A percentile compares a stretch with the other conserved stretches of the same genome.
Evolutionary conservation across 2,329 filamentous ascomycete genomes (phyloP).

Genomic region (Thielaviopsis musarum): DNA sequence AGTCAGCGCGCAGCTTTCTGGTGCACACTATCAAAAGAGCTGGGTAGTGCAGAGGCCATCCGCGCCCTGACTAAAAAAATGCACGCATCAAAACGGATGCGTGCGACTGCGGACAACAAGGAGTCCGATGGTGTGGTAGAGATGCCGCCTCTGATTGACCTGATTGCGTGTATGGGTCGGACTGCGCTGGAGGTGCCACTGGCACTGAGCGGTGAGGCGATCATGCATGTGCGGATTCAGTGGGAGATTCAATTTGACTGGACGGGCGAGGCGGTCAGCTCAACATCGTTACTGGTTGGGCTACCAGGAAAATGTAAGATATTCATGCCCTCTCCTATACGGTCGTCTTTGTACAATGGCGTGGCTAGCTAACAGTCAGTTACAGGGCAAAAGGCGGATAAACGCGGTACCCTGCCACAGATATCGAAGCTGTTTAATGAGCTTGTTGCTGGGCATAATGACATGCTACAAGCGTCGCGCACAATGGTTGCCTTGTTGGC

Average conservation of each 20-base stretch:
- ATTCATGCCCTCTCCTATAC: neutral
- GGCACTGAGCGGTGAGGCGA: constrained; percentile 17
- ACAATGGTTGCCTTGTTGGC: constrained; percentile 40
- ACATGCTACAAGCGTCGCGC: constrained; percentile 38
- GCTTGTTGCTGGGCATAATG: constrained; percentile 37
- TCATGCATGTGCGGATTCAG: constrained; percentile 26
- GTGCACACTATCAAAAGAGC: constrained; percentile 33
- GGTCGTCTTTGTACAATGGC: neutral
- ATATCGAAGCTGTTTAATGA: constrained; percentile 44
- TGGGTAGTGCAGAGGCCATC: constrained; percentile 23
- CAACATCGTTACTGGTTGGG: constrained; percentile 35
- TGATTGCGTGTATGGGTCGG: constrained; percentile 1
- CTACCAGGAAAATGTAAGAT: constrained; percentile 48
- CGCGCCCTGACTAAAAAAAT: constrained; percentile 18
- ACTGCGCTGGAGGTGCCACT: constrained; percentile 18
- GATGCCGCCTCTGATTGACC: neutral
- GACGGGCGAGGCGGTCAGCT: constrained; percentile 52
- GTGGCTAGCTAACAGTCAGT: neutral
- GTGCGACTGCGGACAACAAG: constrained; percentile 13
- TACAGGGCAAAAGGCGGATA: constrained; percentile 44
- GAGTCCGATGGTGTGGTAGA: neutral
- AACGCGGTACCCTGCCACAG: constrained; percentile 35
- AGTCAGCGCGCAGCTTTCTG: constrained; percentile 45
- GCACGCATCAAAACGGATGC: constrained; percentile 16
- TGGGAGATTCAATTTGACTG: constrained; percentile 55